Percentiles rank a stretch among this genome's conserved stretches.
Evolutionary conservation across 106 monocot genomes (phyloP).

Genomic region (Dioscorea dumetorum): DNA sequence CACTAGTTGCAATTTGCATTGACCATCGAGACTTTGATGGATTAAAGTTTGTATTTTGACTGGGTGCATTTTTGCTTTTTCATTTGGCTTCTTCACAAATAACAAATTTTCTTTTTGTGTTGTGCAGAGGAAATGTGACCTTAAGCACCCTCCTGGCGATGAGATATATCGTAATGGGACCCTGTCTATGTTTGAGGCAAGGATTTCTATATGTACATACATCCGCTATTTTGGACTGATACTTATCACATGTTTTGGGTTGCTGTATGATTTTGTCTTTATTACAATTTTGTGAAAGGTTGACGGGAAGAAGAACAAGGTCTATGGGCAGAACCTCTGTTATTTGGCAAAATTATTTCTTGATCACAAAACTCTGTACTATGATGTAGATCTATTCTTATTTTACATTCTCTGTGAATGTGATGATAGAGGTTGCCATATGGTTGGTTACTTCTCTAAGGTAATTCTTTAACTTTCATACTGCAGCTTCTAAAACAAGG

Average conservation of each 20-base stretch:
- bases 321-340: conserved; percentile 94
- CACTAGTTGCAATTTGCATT: neutral
- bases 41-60: neutral
- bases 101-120: neutral
- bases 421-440: conserved; percentile 96
- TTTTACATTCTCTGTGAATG: conserved; percentile 97
- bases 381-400: conserved; percentile 87
- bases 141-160: conserved; percentile 95
- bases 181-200: conserved; percentile 96
- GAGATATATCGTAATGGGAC: conserved; percentile 95
- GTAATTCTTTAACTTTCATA: conserved; percentile 17
- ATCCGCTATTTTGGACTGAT: too few species aligned
- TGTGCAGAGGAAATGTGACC: conserved; percentile 84
- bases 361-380: conserved; percentile 97
- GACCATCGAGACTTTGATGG: neutral
- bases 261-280: neutral
- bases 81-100: neutral
- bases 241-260: neutral
- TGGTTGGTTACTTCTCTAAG: conserved; percentile 98
- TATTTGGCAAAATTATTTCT: conserved; percentile 98
- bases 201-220: too few species aligned
- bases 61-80: neutral
- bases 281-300: conserved; percentile 42
- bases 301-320: conserved; percentile 99
- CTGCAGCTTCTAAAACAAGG: too few species aligned